A percentile compares a stretch with the other conserved stretches of the same genome.
Evolutionary conservation across 163 green algal genomes (phyloP).

Genomic region (Trebouxia gelatinosa): DNA sequence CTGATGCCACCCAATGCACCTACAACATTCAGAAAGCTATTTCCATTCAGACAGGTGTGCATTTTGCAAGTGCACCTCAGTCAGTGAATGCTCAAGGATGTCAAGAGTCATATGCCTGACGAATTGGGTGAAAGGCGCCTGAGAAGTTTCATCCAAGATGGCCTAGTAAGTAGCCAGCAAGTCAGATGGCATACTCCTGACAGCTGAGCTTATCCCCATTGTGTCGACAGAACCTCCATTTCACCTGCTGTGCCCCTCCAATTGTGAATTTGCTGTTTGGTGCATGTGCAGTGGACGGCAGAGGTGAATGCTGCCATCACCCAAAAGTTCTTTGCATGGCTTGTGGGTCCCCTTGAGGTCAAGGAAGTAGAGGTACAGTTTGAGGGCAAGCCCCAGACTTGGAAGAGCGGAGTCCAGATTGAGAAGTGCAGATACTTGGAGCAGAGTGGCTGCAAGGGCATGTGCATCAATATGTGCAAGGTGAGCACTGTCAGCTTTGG

Average conservation of each 20-base stretch:
- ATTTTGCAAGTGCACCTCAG: not conserved
- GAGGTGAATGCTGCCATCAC: slow-evolving; percentile 63
- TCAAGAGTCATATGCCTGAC: not conserved
- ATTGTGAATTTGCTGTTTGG: not conserved
- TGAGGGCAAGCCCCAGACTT: slow-evolving; percentile 48
- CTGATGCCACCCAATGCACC: slow-evolving; percentile 51
- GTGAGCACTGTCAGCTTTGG: slow-evolving; percentile 39
- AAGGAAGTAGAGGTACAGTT: slow-evolving; percentile 55
- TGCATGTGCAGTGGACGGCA: slow-evolving; percentile 32
- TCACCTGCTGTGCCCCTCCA: not conserved
- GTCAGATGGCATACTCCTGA: not conserved
- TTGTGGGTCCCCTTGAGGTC: slow-evolving; percentile 56
- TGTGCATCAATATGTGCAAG: slow-evolving; percentile 83
- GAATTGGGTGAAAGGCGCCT: not conserved
- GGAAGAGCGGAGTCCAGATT: slow-evolving; percentile 79
- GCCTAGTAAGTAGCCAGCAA: not conserved
- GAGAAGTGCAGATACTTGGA: slow-evolving; percentile 90
- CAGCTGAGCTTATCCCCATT: not conserved
- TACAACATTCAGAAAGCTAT: slow-evolving; percentile 49
- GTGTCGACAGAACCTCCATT: not conserved
- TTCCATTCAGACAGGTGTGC: slow-evolving; percentile 50
- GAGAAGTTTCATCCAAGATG: not conserved
- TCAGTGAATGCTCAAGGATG: not conserved
- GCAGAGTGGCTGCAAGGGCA: slow-evolving; percentile 70
- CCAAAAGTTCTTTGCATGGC: slow-evolving; percentile 58